Conservation (phyloP, 2,329 filamentous ascomycete species). For the Epichloe amarillans region DNA sequence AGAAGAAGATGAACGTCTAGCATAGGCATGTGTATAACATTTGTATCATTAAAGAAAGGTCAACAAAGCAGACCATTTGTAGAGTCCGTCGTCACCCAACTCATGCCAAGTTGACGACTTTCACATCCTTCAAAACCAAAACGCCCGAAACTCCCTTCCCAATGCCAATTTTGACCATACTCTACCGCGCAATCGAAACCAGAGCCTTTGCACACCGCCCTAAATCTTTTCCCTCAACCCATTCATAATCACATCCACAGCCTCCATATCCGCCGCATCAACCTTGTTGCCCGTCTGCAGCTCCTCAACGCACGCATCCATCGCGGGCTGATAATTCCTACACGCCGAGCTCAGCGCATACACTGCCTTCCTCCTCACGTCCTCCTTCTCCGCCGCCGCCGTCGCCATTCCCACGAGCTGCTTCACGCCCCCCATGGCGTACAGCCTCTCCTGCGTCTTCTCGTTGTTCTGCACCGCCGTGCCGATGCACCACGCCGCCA, state of each 20-base stretch:
- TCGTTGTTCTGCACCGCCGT: slow-evolving; percentile 95
- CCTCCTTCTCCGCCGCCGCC: slow-evolving; percentile 27
- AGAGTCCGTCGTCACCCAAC: not conserved
- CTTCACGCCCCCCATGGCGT: slow-evolving; percentile 56
- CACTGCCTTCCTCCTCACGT: slow-evolving; percentile 73
- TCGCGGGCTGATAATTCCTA: slow-evolving; percentile 78
- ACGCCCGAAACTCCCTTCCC: slow-evolving; percentile 21
- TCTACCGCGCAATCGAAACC: too few species aligned
- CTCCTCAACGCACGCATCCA: slow-evolving; percentile 54
- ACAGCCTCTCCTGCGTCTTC: slow-evolving; percentile 61
- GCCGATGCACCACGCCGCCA: slow-evolving; percentile 88
- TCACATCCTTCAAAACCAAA: slow-evolving; percentile 4
- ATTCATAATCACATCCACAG: slow-evolving; percentile 62
- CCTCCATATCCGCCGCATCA: slow-evolving; percentile 81
- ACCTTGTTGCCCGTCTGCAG: slow-evolving; percentile 46
- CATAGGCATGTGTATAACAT: slow-evolving; percentile 21
- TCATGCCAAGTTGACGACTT: not conserved
- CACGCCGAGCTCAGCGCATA: slow-evolving; percentile 77
- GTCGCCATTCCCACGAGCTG: slow-evolving; percentile 51
- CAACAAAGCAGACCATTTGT: not conserved
- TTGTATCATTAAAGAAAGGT: slow-evolving; percentile 16
- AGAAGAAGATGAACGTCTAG: not conserved
- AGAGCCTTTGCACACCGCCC: slow-evolving; percentile 9
- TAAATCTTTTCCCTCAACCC: slow-evolving; percentile 44
- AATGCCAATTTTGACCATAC: slow-evolving; percentile 11